Percentiles rank a stretch among this genome's conserved stretches.
Conservation (phyloP, 352 stramenopile species). For the Globisporangium nagaii region DNA sequence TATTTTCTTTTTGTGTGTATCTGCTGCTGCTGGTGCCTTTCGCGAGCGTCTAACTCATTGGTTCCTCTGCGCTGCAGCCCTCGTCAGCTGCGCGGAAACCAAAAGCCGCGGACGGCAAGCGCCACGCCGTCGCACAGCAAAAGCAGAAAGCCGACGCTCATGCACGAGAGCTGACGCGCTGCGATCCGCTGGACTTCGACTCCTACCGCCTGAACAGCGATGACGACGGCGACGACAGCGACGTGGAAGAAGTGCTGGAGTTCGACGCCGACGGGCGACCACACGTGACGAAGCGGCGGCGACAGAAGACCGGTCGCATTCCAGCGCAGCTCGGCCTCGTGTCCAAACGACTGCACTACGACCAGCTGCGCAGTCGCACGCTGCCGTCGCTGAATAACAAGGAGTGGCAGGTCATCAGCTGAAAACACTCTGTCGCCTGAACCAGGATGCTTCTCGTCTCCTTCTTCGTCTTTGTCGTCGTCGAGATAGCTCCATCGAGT, state of each 20-base stretch:
- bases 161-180: slow-evolving; percentile 19
- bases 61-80: slow-evolving; percentile 10
- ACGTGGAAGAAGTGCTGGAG: slow-evolving; percentile 41
- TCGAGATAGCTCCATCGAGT: no score
- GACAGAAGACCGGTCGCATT: slow-evolving; percentile 17
- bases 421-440: no score
- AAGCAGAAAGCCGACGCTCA: slow-evolving; percentile 19
- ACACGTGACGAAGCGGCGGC: slow-evolving; percentile 25
- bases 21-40: no score
- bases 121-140: slow-evolving; percentile 12
- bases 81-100: slow-evolving; percentile 21
- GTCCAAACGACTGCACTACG: slow-evolving; percentile 56
- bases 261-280: slow-evolving; percentile 30
- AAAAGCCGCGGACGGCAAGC: slow-evolving; percentile 15
- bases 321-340: slow-evolving; percentile 45
- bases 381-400: slow-evolving; percentile 45
- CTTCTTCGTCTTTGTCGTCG: no score
- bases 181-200: slow-evolving; percentile 49
- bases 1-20: neutral
- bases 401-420: slow-evolving; percentile 54
- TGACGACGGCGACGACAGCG: slow-evolving; percentile 42
- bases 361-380: slow-evolving; percentile 42
- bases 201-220: slow-evolving; percentile 47
- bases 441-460: no score
- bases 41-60: no score